Base-by-base conservation (phyloP, 129 eudicot genomes). In the Flaveria sonorensis region DNA sequence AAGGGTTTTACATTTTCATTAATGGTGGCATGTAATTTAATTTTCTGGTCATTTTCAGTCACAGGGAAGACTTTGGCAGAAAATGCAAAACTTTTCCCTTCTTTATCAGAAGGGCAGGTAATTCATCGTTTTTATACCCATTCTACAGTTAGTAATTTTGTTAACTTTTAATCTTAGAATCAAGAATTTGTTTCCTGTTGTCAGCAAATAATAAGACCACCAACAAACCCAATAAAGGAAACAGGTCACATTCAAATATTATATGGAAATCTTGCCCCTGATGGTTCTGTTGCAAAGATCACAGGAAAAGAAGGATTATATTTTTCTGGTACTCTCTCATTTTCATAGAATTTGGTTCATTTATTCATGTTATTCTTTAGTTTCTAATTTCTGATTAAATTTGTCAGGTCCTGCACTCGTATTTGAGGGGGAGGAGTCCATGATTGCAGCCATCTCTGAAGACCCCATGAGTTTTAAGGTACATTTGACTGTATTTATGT, bases 241-340 rank as follows among this genome's bases (percentile, higher is more conserved):
- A 89, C 97, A 0, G 99, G 94, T 60, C 99, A 95, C 81, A 82
- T 95, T 76, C 99, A 95, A 82, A 87, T 95, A 80, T 74, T 95
- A 52, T 91, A 95, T 43, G 97, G 99, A 57, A 91, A 95, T 81
- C 86, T 95, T 88, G 99, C 99, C 52, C 99, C 99, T 0, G 97
- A 95, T 46, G 99, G 99, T 71, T 91, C 97, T 55, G 99, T 95
- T 66, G 99, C 99, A 43, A 95, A 95, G 85, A 95, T 95, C 73
- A 95, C 99, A 2, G 99, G 99, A 74, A 95, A 95, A 81, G 99
- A 95, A 86, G 98, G 98, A 79, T 63, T 95, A 73, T 91, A 91
- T 78, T 95, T 95, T 81, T 83, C 90, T 51, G 98, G 98, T 92
- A 70, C 26, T 40, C 57, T 19, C 67, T 68, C 20, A 7, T 8